Conservation (phyloP, 2,329 filamentous ascomycete genomes). For the Colletotrichum ledebouriae region DNA sequence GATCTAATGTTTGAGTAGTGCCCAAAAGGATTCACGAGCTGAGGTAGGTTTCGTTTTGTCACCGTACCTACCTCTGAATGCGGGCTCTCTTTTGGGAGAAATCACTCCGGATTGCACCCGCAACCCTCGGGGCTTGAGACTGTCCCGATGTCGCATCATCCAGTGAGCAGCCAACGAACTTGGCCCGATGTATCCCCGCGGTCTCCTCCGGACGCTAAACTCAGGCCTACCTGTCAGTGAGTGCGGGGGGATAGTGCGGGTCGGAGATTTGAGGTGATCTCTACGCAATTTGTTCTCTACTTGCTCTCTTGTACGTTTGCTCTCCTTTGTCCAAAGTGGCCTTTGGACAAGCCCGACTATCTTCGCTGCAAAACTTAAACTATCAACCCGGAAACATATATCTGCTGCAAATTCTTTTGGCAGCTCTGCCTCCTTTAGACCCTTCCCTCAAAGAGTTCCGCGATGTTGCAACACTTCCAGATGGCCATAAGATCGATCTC, state of each 20-base stretch:
- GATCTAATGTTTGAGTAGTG: no score
- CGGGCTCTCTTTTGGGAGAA: not conserved
- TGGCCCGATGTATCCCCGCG: slow-evolving; percentile 19
- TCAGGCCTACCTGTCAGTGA: not conserved
- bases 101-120: not conserved
- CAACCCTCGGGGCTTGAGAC: not conserved
- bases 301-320: not conserved
- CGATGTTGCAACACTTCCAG: slow-evolving; percentile 26
- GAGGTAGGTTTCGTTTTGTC: no score
- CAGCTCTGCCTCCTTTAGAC: slow-evolving; percentile 26
- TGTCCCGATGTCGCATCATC: slow-evolving; percentile 15
- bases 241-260: not conserved
- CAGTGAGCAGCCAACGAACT: not conserved
- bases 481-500: slow-evolving; percentile 31
- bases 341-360: not conserved
- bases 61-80: not conserved
- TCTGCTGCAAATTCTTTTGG: slow-evolving; percentile 30
- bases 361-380: not conserved
- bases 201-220: not conserved
- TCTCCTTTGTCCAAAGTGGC: no score
- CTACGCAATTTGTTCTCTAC: not conserved
- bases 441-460: slow-evolving; percentile 34
- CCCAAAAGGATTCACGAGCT: no score
- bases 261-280: not conserved
- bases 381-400: slow-evolving; percentile 6